These are phyloP conservation scores for Sordariomycetes sp. DNA, from an alignment of 2,329 filamentous ascomycete species.

Conservation along the genomic window DNA sequence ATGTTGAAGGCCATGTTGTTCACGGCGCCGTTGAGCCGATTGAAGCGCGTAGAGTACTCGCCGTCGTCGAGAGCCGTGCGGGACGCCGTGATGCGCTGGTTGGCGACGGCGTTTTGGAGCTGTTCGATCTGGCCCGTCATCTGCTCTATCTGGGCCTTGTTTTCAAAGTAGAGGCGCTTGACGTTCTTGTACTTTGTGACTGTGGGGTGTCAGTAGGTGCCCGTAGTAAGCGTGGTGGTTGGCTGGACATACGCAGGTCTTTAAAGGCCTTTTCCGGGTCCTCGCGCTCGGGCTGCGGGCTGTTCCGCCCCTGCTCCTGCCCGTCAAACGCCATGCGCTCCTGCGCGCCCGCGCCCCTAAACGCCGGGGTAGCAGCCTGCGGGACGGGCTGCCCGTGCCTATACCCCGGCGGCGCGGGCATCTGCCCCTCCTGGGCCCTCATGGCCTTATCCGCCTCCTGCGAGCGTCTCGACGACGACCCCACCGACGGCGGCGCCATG, in stretches of 20 bases:
- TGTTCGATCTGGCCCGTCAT: constrained; percentile 82
- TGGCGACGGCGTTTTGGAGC: constrained; percentile 92
- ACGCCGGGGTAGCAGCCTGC: background rate
- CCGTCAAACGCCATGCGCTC: constrained; percentile 23
- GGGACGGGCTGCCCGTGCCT: background rate
- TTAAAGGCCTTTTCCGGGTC: constrained; percentile 42
- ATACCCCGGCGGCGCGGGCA: constrained; percentile 1
- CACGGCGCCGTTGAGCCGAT: constrained; percentile 82
- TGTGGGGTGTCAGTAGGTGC: constrained; percentile 25
- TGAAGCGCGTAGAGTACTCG: constrained; percentile 83
- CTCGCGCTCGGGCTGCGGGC: constrained; percentile 38
- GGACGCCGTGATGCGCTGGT: constrained; percentile 88
- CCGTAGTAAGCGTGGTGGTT: background rate
- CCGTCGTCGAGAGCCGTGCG: constrained; percentile 90
- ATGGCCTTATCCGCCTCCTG: constrained; percentile 34
- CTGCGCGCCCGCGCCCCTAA: background rate
- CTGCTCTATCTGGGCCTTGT: constrained; percentile 81
- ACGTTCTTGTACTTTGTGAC: constrained; percentile 97
- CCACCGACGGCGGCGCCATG: constrained; percentile 34
- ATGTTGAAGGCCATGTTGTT: constrained; percentile 94
- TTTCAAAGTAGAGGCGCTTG: constrained; percentile 94
- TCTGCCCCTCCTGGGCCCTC: constrained; percentile 1
- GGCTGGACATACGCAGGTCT: constrained; percentile 35
- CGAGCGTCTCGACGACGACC: constrained; percentile 28
- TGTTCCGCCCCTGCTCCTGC: constrained; percentile 37